Evolutionary conservation across 1,284 basidiomycete species (phyloP).

Genomic region (Melampsora larici-populina): DNA sequence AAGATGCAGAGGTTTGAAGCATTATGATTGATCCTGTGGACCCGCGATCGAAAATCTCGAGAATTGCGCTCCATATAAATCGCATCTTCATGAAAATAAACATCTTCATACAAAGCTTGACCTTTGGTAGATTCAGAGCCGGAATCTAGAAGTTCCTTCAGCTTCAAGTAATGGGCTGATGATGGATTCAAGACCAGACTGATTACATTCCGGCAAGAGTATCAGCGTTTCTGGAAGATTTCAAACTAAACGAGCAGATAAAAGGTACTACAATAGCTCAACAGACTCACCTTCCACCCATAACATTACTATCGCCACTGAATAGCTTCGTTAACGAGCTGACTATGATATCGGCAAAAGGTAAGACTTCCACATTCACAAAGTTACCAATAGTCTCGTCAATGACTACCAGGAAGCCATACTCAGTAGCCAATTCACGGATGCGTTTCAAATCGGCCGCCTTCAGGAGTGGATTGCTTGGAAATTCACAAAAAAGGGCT

Average conservation of each 20-base stretch:
- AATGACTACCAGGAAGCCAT: slow-evolving; percentile 81
- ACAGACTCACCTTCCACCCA: slow-evolving; percentile 80
- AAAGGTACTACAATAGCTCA: slow-evolving; percentile 17
- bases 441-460: slow-evolving; percentile 76
- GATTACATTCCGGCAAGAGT: slow-evolving; percentile 4
- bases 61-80: slow-evolving; percentile 98
- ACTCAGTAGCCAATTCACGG: slow-evolving; percentile 76
- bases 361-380: slow-evolving; percentile 87
- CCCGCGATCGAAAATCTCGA: slow-evolving; percentile 77
- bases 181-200: slow-evolving; percentile 83
- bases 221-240: neutral
- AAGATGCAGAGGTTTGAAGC: slow-evolving; percentile 76
- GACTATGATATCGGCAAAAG: slow-evolving; percentile 86
- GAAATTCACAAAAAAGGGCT: slow-evolving; percentile 72
- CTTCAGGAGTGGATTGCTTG: slow-evolving; percentile 87
- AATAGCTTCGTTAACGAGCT: slow-evolving; percentile 94
- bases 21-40: slow-evolving; percentile 75
- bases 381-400: slow-evolving; percentile 98
- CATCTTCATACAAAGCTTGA: slow-evolving; percentile 70
- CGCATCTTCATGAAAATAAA: slow-evolving; percentile 85
- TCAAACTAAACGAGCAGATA: neutral
- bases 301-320: slow-evolving; percentile 90
- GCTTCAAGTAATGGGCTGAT: slow-evolving; percentile 64
- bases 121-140: neutral
- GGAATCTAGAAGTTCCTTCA: slow-evolving; percentile 64